Evolutionary conservation across 2,329 filamentous ascomycete species (phyloP), one percentile per base, ranked within the genome.

Genomic region (Leptosphaerulina australis): DNA sequence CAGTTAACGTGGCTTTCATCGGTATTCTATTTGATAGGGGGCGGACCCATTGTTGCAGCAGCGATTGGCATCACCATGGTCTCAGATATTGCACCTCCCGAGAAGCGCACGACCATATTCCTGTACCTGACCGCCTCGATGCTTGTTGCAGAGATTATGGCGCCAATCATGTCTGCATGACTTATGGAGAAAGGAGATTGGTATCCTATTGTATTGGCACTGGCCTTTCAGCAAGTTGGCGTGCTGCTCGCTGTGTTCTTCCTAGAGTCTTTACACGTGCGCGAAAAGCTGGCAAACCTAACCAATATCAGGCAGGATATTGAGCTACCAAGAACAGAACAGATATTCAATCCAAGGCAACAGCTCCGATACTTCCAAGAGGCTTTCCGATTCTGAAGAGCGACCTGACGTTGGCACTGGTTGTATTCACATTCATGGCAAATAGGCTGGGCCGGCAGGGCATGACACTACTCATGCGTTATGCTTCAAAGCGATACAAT

Each of bases 1-100:
- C 73, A 77, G 14, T 60, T 77, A 14, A 74, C 78, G 6, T 81
- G 79, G 79, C 58, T 79, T 14, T 78, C 77, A 0, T 77, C 75
- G 5, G 59, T 74, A 20, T 74, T 77, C 24, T 76, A 72, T 59
- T 45, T 80, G 22, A 65, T 80, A 20, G 77, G 77, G 2, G 79
- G 79, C 28, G 78, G 78, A 0, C 70, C 74, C 5, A 74, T 78
- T 10, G 77, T 80, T 3, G 70, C 76, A 2, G 70, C 74, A 53
- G 76, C 78, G 2, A 72, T 80, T 25, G 72, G 76, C 46, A 72
- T 77, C 62, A 80, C 79, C 6, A 79, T 81, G 76, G 71, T 81
- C 56, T 71, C 78, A 0, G 79, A 81, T 57, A 74, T 81, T n/a
- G 76, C 74, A 5, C 77, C 73, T 1, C 72, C 77, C 3, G 72